These are phyloP conservation scores for Evansstolkia leycettana DNA, from an alignment of 495 filamentous ascomycete genomes.

Conservation along the genomic window DNA sequence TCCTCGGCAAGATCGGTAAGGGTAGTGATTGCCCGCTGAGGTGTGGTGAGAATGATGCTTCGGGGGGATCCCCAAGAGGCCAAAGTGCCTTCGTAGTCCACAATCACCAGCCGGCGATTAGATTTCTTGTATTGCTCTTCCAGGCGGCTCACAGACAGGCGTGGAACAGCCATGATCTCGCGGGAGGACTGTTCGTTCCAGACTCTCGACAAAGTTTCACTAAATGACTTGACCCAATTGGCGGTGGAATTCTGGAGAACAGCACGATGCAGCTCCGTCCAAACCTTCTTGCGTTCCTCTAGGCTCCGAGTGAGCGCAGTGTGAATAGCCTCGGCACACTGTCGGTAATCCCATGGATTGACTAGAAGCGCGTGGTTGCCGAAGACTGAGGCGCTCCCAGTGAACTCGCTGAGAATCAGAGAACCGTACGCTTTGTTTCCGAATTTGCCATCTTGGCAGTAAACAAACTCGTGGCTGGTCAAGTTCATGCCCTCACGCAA, in stretches of 20 bases:
- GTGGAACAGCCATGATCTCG: constrained; percentile 73
- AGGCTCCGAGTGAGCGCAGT: constrained; percentile 63
- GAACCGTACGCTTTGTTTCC: constrained; percentile 68
- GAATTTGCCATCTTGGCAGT: constrained; percentile 78
- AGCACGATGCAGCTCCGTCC: constrained; percentile 57
- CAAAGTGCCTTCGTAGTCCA: constrained; percentile 88
- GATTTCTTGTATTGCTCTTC: constrained; percentile 50
- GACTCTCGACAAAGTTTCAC: constrained; percentile 51
- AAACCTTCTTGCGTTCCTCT: constrained; percentile 60
- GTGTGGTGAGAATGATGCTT: constrained; percentile 70
- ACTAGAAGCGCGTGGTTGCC: constrained; percentile 59
- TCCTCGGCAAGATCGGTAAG: constrained; percentile 70
- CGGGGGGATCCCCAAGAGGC: constrained; percentile 71
- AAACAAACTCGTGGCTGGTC: constrained; percentile 83
- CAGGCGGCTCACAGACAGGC: constrained; percentile 55
- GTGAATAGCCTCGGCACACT: constrained; percentile 73
- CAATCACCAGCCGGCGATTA: constrained; percentile 62
- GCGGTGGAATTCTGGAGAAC: constrained; percentile 71
- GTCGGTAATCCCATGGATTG: constrained; percentile 87
- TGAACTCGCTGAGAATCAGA: constrained; percentile 86
- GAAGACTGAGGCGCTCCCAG: constrained; percentile 78
- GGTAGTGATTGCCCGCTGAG: constrained; percentile 68
- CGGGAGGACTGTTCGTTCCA: constrained; percentile 74
- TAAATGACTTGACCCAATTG: constrained; percentile 69
- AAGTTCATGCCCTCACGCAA: constrained; percentile 94